Conservation (phyloP, 352 stramenopile species). For the Globisporangium megalacanthum region DNA sequence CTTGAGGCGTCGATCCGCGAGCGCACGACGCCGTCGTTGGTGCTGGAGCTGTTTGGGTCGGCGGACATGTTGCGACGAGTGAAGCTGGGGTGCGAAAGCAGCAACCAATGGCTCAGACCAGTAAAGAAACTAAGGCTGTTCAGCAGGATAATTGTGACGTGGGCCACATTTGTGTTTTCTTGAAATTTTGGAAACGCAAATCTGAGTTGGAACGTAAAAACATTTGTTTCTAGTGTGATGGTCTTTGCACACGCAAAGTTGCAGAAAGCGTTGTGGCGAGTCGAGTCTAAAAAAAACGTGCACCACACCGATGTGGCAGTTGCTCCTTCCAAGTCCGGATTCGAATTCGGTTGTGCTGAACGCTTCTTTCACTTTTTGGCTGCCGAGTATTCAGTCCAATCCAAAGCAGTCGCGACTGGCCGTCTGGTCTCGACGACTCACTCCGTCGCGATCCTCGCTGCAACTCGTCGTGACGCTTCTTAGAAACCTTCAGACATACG, state of each 20-base stretch:
- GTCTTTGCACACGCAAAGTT: not conserved
- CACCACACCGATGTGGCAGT: not conserved
- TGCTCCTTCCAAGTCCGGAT: not conserved
- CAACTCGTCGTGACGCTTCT: too few species aligned
- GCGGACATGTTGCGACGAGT: not conserved
- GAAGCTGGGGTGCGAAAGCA: not conserved
- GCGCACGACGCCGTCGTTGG: constrained; percentile 38
- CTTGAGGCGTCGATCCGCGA: constrained; percentile 68
- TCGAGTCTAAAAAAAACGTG: not conserved
- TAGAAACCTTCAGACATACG: too few species aligned
- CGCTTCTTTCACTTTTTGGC: not conserved
- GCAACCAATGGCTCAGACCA: not conserved
- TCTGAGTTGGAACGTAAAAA: too few species aligned
- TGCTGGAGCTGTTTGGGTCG: constrained; percentile 10
- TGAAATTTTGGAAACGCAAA: too few species aligned
- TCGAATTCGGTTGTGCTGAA: not conserved
- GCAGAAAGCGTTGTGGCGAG: not conserved
- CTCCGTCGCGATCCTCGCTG: too few species aligned
- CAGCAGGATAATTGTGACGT: not conserved
- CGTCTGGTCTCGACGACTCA: too few species aligned
- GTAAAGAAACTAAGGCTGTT: not conserved
- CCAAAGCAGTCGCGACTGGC: too few species aligned
- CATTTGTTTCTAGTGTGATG: not conserved
- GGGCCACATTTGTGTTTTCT: not conserved
- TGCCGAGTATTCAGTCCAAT: too few species aligned